These are phyloP conservation scores for Aspergillus cristatus DNA, from an alignment of 495 filamentous ascomycete genomes.

Conservation along the genomic window DNA sequence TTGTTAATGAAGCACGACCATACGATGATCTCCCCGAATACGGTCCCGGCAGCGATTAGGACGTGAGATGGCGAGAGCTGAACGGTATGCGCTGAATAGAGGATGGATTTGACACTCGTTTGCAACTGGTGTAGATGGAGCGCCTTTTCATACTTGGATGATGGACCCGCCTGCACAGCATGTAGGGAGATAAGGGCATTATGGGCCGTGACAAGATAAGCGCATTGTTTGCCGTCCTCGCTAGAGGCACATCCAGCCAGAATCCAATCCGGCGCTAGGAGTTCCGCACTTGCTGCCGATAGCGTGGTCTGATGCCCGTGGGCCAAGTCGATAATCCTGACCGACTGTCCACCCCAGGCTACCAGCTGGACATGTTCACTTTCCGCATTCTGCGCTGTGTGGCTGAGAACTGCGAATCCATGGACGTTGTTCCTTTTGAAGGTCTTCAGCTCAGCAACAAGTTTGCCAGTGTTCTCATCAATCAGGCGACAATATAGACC, in stretches of 20 bases:
- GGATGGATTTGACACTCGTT: constrained; percentile 70
- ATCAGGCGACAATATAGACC: constrained; percentile 30
- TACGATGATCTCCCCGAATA: constrained; percentile 85
- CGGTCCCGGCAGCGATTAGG: constrained; percentile 78
- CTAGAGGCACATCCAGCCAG: constrained; percentile 51
- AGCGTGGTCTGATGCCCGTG: constrained; percentile 4
- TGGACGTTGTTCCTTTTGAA: constrained; percentile 37
- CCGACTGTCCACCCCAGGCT: constrained; percentile 62
- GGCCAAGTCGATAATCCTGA: constrained; percentile 49
- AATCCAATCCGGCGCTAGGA: constrained; percentile 67
- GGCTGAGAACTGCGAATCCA: constrained; percentile 25
- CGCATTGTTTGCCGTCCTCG: constrained; percentile 9
- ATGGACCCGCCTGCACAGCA: constrained; percentile 9
- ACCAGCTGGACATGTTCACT: constrained; percentile 42
- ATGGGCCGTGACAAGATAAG: constrained; percentile 68
- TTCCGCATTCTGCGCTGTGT: constrained; percentile 6
- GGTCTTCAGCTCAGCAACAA: constrained; percentile 18
- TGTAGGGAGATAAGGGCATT: constrained; percentile 55
- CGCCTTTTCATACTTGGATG: constrained; percentile 11
- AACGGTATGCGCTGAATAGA: constrained; percentile 74
- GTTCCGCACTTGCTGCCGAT: constrained; percentile 24
- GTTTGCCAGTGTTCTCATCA: constrained; percentile 24
- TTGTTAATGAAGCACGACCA: constrained; percentile 58
- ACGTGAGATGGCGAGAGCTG: constrained; percentile 48
- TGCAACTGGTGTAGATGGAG: constrained; percentile 35